These are phyloP conservation scores for Paramecium caudatum DNA, from an alignment of 73 alveolate genomes.

Conservation along the genomic window DNA sequence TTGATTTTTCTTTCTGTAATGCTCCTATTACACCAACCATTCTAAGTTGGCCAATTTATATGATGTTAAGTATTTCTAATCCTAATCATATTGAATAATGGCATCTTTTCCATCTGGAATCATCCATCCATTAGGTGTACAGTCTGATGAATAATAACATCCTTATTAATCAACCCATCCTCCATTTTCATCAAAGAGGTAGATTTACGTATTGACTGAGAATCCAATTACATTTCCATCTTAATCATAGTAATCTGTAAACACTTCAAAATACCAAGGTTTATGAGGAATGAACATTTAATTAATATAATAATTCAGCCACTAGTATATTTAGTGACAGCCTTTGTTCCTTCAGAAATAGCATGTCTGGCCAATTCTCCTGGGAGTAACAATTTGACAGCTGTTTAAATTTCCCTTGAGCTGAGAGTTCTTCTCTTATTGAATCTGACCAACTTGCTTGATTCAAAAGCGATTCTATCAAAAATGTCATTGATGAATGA, in stretches of 20 bases:
- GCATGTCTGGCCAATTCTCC: slow-evolving; percentile 90
- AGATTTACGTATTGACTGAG: background rate
- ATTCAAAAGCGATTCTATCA: slow-evolving; percentile 84
- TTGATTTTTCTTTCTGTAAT: background rate
- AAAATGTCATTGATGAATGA: slow-evolving; percentile 84
- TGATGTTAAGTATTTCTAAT: background rate
- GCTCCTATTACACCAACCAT: background rate
- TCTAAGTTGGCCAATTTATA: background rate
- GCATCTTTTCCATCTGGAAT: background rate
- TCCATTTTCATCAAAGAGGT: background rate
- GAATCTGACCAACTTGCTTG: slow-evolving; percentile 81
- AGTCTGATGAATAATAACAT: background rate
- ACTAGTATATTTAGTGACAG: slow-evolving; percentile 81
- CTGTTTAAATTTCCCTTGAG: slow-evolving; percentile 86
- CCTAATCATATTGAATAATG: background rate
- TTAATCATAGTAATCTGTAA: background rate
- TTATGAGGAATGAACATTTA: slow-evolving; percentile 7
- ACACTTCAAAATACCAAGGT: slow-evolving; percentile 10
- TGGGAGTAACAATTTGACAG: slow-evolving; percentile 83
- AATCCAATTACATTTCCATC: background rate
- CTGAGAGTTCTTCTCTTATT: slow-evolving; percentile 81
- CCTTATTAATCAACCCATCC: background rate
- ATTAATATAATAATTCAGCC: slow-evolving; percentile 31
- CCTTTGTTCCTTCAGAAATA: slow-evolving; percentile 85
- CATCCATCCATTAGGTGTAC: background rate